phyloP scores from a whole-genome alignment of 345 rosid species.

The Gossypium bickii region DNA sequence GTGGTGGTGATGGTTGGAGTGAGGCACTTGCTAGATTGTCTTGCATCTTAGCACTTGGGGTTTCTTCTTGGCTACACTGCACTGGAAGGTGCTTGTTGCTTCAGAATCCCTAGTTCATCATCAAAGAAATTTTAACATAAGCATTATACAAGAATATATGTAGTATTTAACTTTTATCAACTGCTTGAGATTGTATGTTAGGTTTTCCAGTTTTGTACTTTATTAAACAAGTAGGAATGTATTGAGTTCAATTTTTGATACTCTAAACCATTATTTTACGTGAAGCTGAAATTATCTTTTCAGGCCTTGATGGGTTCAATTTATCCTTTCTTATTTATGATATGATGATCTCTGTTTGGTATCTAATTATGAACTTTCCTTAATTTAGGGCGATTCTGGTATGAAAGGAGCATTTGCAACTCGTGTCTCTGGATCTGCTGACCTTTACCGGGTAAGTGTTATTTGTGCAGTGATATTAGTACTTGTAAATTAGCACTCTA shows the following conservation, averaged over 20 bases:
- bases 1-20: background rate
- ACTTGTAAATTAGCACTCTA: background rate
- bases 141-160: background rate
- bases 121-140: background rate
- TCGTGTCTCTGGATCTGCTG: slow-evolving; percentile 85
- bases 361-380: background rate
- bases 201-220: background rate
- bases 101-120: background rate
- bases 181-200: background rate
- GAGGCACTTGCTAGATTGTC: background rate
- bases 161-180: background rate
- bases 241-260: background rate
- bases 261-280: background rate
- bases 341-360: background rate
- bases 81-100: background rate
- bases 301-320: slow-evolving; percentile 6
- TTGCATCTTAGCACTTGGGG: background rate
- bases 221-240: background rate
- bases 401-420: slow-evolving; percentile 89
- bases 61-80: background rate
- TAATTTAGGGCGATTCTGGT: slow-evolving; percentile 77
- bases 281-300: background rate
- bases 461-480: slow-evolving; percentile 11
- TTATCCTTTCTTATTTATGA: background rate
- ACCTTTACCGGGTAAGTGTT: slow-evolving; percentile 59